Base-by-base conservation (phyloP, 345 rosid genomes). In the Citrus australasica region DNA sequence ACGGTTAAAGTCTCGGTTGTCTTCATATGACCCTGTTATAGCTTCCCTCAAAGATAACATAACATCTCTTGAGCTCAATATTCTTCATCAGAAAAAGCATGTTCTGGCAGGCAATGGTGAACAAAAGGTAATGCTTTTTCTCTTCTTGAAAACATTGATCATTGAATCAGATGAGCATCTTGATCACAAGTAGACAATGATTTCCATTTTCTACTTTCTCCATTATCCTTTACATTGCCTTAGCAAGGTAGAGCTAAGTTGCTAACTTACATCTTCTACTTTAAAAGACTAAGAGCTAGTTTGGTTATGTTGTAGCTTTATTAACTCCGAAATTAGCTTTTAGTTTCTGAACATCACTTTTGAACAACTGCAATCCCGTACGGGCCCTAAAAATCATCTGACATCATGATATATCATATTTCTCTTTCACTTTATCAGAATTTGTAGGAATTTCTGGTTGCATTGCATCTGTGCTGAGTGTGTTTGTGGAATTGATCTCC, bases 21-120 rank as follows among this genome's bases (percentile, higher is more conserved):
- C 88, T 71, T 84, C 90, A 16, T 94, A 85, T 85, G 81, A 82
- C 83, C 93, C 94, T 21, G 82, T 85, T 77, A 81, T 94, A 78
- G 73, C 87, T 38, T 88, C 97, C 64, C 80, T 93, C 75, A 78
- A 81, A 70, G 92, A 85, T 33, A 82, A 84, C 81, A 71, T 93
- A 76, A 75, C 81, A 9, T 90, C 92, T 37, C 80, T 93, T 78
- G 96, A 91, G 84, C 86, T 76, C 35, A 86, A 81, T 80, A 83
- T 85, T 48, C 83, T 78, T 61, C 81, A 60, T 79, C 86, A 62
- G 51, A 77, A 74, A 59, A 86, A 78, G 64, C 70, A 38, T 69
- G 24, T 71, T 66, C 48, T 56, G 28, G 40, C 76, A 33, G 68
- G 70, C 56, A 66, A 74, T 66, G 76, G 71, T 63, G 69, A 73